A percentile compares a stretch with the other conserved stretches of the same genome.
phyloP scores from a whole-genome alignment of 2,329 filamentous ascomycete genomes.

The Aureobasidium sp. region DNA sequence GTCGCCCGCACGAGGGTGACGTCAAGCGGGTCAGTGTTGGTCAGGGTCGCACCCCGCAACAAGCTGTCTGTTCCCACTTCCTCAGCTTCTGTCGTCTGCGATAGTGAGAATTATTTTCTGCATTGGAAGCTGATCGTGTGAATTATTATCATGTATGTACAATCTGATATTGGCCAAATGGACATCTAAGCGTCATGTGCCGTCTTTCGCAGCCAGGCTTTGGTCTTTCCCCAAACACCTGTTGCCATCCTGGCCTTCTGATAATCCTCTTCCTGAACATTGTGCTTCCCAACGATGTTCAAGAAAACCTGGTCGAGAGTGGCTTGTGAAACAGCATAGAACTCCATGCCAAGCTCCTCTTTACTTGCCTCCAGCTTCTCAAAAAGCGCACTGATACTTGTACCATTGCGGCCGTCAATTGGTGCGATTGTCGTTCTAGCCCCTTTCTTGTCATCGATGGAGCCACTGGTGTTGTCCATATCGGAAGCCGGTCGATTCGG shows the following conservation, averaged over 20 bases:
- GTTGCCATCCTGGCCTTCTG: constrained; percentile 17
- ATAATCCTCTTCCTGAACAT: constrained; percentile 62
- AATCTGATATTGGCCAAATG: background rate
- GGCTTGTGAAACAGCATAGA: constrained; percentile 80
- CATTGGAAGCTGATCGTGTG: too few species aligned
- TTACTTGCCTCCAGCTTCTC: constrained; percentile 65
- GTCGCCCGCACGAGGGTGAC: constrained; percentile 1
- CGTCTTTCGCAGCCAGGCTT: background rate
- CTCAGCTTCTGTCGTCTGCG: too few species aligned
- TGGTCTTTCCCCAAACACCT: constrained; percentile 12
- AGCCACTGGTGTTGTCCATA: constrained; percentile 14
- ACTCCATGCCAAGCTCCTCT: constrained; percentile 61
- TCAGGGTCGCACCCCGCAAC: constrained; percentile 1
- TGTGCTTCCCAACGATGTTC: constrained; percentile 70
- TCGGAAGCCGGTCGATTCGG: constrained; percentile 34
- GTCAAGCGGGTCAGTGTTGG: background rate
- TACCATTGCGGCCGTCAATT: constrained; percentile 23
- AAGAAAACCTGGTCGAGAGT: constrained; percentile 89
- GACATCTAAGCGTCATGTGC: constrained; percentile 7
- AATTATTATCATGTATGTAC: background rate
- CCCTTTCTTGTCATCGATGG: constrained; percentile 8
- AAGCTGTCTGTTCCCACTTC: background rate
- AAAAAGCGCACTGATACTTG: constrained; percentile 65
- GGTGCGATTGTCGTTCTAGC: constrained; percentile 8
- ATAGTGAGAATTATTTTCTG: background rate